Evolutionary conservation across 2,329 filamentous ascomycete genomes (phyloP), one percentile per base, ranked within the genome.

Genomic region (Pseudogymnoascus sp.): DNA sequence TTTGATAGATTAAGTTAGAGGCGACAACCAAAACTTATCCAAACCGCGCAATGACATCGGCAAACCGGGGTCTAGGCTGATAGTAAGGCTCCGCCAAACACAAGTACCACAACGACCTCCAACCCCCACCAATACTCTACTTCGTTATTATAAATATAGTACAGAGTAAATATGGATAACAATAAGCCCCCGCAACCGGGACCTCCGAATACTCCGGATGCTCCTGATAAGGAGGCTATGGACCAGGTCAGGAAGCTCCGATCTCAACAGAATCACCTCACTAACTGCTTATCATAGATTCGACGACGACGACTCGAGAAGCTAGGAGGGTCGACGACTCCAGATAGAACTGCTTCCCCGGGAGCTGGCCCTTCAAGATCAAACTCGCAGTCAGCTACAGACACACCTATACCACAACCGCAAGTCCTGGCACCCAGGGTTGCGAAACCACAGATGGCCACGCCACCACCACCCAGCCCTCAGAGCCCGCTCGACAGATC

Each of bases 181-280:
- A 55, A 33, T 19, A n/a, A 28, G 49, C 25, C 49, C 49, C 49
- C 49, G 28, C 49, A 55, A 33, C 49, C 49, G 49, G 49, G 49
- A 55, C 49, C 28, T 55, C 28, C 49, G 49, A 19, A 33, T 19
- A 55, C 16, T 14, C 69, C 72, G 52, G 82, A 84, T 68, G 82
- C 80, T 64, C 82, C 82, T 22, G 81, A 84, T 68, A 79, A 80
- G 69, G 80, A 83, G 71, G 83, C 81, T 71, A 84, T 84, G 81
- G 81, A 82, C 64, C 79, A 82, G 78, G 81, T 79, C 72, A 70
- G 73, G 65, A 55, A 55, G 49, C 25, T 45, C 39, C 60, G 64
- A 62, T 63, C 62, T 41, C 58, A 28, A 30, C 41, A 60, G 30
- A 58, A 35, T 30, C 45, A 22, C 19, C 58, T 25, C 62, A 55